phyloP scores from a whole-genome alignment of 2,329 filamentous ascomycete species.

The Alternaria infectoria region DNA sequence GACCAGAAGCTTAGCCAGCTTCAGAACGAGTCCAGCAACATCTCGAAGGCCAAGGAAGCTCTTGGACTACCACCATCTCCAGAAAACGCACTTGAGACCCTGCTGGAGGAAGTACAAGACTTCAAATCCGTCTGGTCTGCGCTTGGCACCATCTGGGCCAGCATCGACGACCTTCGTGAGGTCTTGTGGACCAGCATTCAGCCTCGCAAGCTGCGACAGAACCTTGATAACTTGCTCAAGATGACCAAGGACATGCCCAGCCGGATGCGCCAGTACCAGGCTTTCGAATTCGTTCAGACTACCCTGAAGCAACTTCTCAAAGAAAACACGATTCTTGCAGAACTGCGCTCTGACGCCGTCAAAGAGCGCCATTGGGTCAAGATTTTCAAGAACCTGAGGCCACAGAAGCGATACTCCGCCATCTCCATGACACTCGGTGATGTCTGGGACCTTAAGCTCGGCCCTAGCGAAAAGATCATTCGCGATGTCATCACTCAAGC shows the following conservation, averaged over 20 bases:
- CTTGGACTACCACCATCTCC: constrained; percentile 83
- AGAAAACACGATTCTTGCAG: constrained; percentile 84
- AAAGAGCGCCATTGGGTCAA: constrained; percentile 96
- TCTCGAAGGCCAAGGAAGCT: constrained; percentile 95
- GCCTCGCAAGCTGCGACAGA: constrained; percentile 87
- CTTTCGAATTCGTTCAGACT: constrained; percentile 98
- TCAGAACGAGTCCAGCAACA: constrained; percentile 88
- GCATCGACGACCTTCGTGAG: constrained; percentile 90
- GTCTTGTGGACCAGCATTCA: constrained; percentile 94
- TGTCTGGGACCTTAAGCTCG: constrained; percentile 95
- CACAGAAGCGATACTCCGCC: constrained; percentile 90
- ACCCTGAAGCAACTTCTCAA: constrained; percentile 88
- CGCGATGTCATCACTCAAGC: constrained; percentile 94
- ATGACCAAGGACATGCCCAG: constrained; percentile 99
- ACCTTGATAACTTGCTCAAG: constrained; percentile 90
- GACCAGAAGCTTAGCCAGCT: constrained; percentile 84
- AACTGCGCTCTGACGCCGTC: constrained; percentile 95
- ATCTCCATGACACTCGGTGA: constrained; percentile 96
- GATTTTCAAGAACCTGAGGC: constrained; percentile 95
- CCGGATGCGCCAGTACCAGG: constrained; percentile 97
- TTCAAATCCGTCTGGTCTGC: constrained; percentile 99
- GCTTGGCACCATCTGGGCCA: constrained; percentile 94
- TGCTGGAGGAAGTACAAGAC: constrained; percentile 95
- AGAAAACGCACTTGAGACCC: constrained; percentile 80
- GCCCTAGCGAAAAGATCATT: constrained; percentile 84